A percentile compares a stretch with the other conserved stretches of the same genome.
These are phyloP conservation scores for Ilex asprella DNA, from an alignment of 257 asterid species.

Conservation along the genomic window DNA sequence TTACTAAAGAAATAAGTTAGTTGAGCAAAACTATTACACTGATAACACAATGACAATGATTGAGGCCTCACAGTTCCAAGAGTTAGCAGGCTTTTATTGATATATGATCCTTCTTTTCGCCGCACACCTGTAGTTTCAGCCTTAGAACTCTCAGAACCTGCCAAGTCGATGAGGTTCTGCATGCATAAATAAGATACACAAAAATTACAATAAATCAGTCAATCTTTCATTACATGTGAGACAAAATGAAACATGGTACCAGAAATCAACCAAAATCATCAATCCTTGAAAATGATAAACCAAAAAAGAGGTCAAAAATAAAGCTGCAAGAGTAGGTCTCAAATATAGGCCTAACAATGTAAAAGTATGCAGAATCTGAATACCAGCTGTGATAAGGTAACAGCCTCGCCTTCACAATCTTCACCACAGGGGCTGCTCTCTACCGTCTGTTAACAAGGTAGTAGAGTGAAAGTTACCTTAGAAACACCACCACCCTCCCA, in stretches of 20 bases:
- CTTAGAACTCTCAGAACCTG: conserved; percentile 99
- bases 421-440: conserved; percentile 98
- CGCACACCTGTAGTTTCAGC: conserved; percentile 91
- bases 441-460: conserved; percentile 61
- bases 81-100: conserved; percentile 94
- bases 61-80: conserved; percentile 95
- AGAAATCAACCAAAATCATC: conserved; percentile 16
- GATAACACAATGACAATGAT: conserved; percentile 27
- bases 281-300: not conserved
- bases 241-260: not conserved
- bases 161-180: conserved; percentile 99
- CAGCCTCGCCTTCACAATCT: conserved; percentile 82
- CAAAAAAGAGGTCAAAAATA: no score
- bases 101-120: conserved; percentile 93
- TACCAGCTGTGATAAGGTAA: conserved; percentile 93
- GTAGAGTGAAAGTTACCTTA: conserved; percentile 6
- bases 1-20: not conserved
- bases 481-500: not conserved
- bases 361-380: conserved; percentile 9
- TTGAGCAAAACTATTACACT: conserved; percentile 21
- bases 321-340: no score
- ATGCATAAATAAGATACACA: conserved; percentile 23
- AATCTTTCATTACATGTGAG: no score
- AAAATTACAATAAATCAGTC: conserved; percentile 5
- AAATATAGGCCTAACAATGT: not conserved